phyloP scores from a whole-genome alignment of 257 asterid species.

The Scutellaria barbata region DNA sequence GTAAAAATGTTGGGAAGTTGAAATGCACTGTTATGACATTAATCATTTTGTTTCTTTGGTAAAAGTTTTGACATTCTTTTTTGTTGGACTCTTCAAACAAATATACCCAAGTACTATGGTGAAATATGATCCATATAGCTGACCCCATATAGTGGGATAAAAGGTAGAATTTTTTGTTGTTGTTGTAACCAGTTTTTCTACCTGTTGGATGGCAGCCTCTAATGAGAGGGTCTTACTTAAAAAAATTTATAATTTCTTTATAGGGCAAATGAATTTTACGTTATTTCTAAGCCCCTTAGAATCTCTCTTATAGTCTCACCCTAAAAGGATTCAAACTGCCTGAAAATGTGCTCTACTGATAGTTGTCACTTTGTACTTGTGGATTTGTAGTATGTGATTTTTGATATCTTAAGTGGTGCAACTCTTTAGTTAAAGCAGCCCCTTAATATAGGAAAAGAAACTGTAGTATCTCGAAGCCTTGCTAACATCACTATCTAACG shows the following conservation, averaged over 20 bases:
- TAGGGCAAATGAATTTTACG: background rate
- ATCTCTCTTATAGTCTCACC: background rate
- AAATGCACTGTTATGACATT: conserved; percentile 4
- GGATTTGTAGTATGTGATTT: background rate
- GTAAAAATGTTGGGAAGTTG: conserved; percentile 20
- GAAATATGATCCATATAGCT: too few species aligned
- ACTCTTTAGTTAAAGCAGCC: conserved; percentile 2
- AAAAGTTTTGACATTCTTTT: background rate
- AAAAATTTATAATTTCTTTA: background rate
- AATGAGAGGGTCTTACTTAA: conserved; percentile 22
- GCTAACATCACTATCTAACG: conserved; percentile 13
- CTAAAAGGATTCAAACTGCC: background rate
- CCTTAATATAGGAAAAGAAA: background rate
- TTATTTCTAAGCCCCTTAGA: background rate
- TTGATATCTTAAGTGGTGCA: conserved; percentile 7
- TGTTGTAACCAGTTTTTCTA: background rate
- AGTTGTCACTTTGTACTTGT: conserved; percentile 2
- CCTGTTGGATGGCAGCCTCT: conserved; percentile 25
- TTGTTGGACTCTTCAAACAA: background rate
- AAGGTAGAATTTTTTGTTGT: too few species aligned
- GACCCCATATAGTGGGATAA: too few species aligned
- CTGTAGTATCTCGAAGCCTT: conserved; percentile 18
- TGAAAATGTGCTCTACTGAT: background rate
- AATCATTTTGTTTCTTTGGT: conserved; percentile 3
- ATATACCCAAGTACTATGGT: too few species aligned